Evolutionary conservation across 768 basidiomycete genomes (phyloP).

Genomic region (Erythrobasidium yunnanense): DNA sequence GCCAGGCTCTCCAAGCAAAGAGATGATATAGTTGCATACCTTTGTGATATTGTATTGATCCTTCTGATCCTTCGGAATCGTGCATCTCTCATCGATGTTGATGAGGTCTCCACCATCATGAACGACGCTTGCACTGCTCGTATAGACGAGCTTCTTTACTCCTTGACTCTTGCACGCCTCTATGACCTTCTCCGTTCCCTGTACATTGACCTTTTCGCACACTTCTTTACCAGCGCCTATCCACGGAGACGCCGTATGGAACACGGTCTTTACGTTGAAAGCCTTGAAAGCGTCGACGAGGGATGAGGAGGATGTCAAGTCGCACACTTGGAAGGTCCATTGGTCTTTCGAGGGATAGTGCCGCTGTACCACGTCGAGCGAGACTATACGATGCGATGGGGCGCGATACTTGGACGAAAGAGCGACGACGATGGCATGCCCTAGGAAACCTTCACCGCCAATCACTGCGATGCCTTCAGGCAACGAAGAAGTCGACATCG

Average conservation of each 20-base stretch:
- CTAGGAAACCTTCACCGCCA: conserved; percentile 67
- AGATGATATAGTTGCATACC: conserved; percentile 26
- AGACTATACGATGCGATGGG: conserved; percentile 62
- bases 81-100: conserved; percentile 76
- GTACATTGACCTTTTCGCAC: conserved; percentile 87
- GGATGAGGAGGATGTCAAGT: conserved; percentile 67
- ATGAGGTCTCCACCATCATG: conserved; percentile 72
- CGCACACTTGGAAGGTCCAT: conserved; percentile 66
- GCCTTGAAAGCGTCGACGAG: conserved; percentile 69
- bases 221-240: conserved; percentile 51
- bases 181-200: conserved; percentile 76
- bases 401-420: conserved; percentile 59
- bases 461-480: conserved; percentile 74
- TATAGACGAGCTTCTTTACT: conserved; percentile 82
- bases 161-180: conserved; percentile 61
- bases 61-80: conserved; percentile 59
- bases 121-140: conserved; percentile 80
- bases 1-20: neutral
- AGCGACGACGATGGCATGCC: conserved; percentile 78
- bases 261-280: conserved; percentile 67
- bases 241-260: conserved; percentile 80
- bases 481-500: neutral
- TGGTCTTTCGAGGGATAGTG: conserved; percentile 43
- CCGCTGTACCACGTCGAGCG: conserved; percentile 84
- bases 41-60: conserved; percentile 94